phyloP scores from a whole-genome alignment of 768 basidiomycete genomes.

The Lactifluus hygrophoroides region DNA sequence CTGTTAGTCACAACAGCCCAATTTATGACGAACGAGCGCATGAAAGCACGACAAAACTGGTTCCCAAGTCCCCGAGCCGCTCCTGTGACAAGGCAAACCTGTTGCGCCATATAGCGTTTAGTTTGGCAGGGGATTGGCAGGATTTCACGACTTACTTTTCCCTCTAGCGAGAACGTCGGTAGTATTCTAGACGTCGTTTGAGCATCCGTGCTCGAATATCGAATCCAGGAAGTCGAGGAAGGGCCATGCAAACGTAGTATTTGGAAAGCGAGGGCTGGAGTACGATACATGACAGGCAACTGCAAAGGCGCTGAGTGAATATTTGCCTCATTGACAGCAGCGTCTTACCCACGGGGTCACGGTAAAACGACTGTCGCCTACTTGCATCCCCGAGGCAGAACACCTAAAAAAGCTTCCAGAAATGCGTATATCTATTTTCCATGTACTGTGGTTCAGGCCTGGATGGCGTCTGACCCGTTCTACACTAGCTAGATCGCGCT shows the following conservation, averaged over 20 bases:
- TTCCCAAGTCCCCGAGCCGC: constrained; percentile 87
- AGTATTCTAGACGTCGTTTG: constrained; percentile 40
- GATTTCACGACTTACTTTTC: constrained; percentile 51
- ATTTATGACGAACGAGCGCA: constrained; percentile 57
- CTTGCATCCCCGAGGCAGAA: no score
- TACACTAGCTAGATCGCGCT: constrained; percentile 2
- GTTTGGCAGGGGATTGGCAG: no score
- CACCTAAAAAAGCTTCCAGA: no score
- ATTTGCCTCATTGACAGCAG: no score
- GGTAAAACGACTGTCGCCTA: no score
- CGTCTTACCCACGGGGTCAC: no score
- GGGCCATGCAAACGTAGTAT: background rate
- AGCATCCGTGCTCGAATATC: constrained; percentile 16
- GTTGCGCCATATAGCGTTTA: background rate
- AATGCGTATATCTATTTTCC: background rate
- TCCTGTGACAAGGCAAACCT: constrained; percentile 92
- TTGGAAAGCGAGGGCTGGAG: background rate
- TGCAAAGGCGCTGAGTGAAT: background rate
- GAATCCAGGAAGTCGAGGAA: background rate
- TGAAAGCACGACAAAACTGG: constrained; percentile 84
- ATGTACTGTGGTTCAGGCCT: background rate
- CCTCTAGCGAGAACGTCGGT: constrained; percentile 68
- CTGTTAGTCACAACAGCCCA: background rate
- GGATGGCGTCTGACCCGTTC: background rate
- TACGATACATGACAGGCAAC: background rate